Percentiles rank a stretch among this genome's conserved stretches.
These are phyloP conservation scores for Mycena pura DNA, from an alignment of 768 basidiomycete species.

Conservation along the genomic window DNA sequence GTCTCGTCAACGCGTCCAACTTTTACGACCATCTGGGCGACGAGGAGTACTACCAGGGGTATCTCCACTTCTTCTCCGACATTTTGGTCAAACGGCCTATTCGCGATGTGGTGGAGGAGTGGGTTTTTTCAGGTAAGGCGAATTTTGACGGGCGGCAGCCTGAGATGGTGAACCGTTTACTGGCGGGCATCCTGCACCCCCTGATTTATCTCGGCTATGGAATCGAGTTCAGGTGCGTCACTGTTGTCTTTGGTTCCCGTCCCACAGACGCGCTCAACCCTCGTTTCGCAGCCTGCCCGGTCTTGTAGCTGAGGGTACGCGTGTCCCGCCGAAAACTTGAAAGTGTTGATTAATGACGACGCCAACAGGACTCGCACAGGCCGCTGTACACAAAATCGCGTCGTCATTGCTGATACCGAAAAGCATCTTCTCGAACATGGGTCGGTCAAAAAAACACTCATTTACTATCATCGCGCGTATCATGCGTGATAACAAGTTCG, in stretches of 20 bases:
- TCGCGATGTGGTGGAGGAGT: slow-evolving; percentile 16
- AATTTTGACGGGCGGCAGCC: slow-evolving; percentile 1
- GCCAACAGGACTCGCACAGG: slow-evolving; percentile 35
- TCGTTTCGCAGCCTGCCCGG: slow-evolving; percentile 45
- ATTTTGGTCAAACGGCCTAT: slow-evolving; percentile 8
- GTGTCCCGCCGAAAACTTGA: background rate
- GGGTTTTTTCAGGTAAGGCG: slow-evolving; percentile 11
- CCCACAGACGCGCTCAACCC: background rate
- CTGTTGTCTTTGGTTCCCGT: background rate
- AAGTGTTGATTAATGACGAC: slow-evolving; percentile 31
- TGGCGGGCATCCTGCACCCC: slow-evolving; percentile 64
- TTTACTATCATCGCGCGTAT: slow-evolving; percentile 63
- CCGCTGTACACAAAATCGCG: slow-evolving; percentile 19
- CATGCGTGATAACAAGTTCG: slow-evolving; percentile 53
- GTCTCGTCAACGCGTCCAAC: slow-evolving; percentile 4
- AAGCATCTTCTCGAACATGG: slow-evolving; percentile 2
- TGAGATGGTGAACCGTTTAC: slow-evolving; percentile 48
- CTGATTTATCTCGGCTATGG: slow-evolving; percentile 67
- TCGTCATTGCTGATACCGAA: slow-evolving; percentile 1
- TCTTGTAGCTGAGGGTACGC: slow-evolving; percentile 58
- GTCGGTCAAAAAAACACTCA: slow-evolving; percentile 42
- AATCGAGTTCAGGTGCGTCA: slow-evolving; percentile 53
- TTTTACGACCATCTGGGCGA: slow-evolving; percentile 17
- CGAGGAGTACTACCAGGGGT: slow-evolving; percentile 16
- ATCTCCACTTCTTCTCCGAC: slow-evolving; percentile 15